Evolutionary conservation across 257 asterid genomes (phyloP).

Genomic region (Solanum commersonii): DNA sequence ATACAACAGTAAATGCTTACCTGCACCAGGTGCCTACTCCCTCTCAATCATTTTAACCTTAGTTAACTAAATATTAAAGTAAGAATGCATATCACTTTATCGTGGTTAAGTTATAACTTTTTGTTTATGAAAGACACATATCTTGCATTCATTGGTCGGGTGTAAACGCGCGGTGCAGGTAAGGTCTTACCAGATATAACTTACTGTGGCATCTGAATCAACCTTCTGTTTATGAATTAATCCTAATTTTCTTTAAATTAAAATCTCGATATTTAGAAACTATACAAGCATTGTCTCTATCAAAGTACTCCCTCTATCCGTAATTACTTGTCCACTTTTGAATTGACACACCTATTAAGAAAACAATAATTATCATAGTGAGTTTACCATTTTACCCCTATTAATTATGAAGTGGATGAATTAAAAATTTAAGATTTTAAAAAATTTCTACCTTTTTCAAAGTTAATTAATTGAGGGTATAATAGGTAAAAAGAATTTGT

Average conservation of each 20-base stretch:
- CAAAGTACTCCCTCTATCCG: neutral
- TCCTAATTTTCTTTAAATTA: neutral
- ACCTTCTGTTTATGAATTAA: neutral
- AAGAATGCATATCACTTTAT: neutral
- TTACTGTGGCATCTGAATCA: neutral
- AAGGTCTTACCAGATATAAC: neutral
- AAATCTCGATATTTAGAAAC: neutral
- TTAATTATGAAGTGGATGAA: too few relatives aligned
- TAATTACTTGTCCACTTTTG: too few relatives aligned
- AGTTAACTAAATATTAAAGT: neutral
- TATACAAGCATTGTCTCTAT: neutral
- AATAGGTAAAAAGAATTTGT: too few relatives aligned
- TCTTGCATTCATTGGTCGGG: neutral
- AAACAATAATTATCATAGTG: too few relatives aligned
- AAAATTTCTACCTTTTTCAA: too few relatives aligned
- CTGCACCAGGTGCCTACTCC: neutral
- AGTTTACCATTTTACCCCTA: too few relatives aligned
- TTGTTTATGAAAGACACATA: neutral
- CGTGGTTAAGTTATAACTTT: neutral
- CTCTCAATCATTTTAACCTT: neutral
- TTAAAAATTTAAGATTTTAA: too few relatives aligned
- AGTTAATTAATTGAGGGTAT: too few relatives aligned
- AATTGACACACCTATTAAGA: too few relatives aligned
- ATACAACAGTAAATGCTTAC: neutral
- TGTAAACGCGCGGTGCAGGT: neutral